A percentile compares a stretch with the other conserved stretches of the same genome.
Conservation (phyloP, 495 filamentous ascomycete species). For the Gamarada debralockiae region DNA sequence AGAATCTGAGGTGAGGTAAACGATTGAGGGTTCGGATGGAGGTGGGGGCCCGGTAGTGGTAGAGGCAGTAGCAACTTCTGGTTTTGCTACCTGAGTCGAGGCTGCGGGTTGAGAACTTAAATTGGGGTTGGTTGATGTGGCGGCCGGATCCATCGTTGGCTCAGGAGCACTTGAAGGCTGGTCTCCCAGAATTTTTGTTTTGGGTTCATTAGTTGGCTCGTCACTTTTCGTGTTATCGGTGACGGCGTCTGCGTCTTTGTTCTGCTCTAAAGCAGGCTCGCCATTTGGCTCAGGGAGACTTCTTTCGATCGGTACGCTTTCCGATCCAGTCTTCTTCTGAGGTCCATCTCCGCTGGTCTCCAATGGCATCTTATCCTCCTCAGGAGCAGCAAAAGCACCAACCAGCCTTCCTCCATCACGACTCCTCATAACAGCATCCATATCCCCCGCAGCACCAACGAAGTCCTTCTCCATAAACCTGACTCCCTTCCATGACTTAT, state of each 20-base stretch:
- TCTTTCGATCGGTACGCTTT: background rate
- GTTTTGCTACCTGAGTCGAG: no score
- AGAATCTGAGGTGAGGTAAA: slow-evolving; percentile 89
- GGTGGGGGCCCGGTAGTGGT: no score
- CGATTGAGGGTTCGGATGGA: slow-evolving; percentile 37
- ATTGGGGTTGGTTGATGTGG: no score
- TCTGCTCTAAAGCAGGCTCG: background rate
- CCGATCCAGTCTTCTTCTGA: background rate
- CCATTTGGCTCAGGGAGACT: background rate
- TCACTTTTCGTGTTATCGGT: background rate
- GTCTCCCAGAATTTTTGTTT: background rate
- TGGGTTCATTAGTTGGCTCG: no score
- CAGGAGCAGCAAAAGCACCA: slow-evolving; percentile 12
- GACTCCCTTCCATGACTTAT: slow-evolving; percentile 77
- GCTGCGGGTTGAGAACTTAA: no score
- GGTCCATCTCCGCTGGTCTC: background rate
- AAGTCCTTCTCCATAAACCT: slow-evolving; percentile 69
- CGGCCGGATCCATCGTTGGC: background rate
- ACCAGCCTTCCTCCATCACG: slow-evolving; percentile 16
- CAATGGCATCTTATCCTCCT: background rate
- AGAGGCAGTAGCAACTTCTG: no score
- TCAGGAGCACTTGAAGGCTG: background rate
- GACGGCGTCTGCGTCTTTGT: background rate
- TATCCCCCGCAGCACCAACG: slow-evolving; percentile 53
- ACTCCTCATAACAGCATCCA: slow-evolving; percentile 34